These are phyloP conservation scores for Aspergillus ochraceoroseus DNA, from an alignment of 2,329 filamentous ascomycete species.

Conservation along the genomic window DNA sequence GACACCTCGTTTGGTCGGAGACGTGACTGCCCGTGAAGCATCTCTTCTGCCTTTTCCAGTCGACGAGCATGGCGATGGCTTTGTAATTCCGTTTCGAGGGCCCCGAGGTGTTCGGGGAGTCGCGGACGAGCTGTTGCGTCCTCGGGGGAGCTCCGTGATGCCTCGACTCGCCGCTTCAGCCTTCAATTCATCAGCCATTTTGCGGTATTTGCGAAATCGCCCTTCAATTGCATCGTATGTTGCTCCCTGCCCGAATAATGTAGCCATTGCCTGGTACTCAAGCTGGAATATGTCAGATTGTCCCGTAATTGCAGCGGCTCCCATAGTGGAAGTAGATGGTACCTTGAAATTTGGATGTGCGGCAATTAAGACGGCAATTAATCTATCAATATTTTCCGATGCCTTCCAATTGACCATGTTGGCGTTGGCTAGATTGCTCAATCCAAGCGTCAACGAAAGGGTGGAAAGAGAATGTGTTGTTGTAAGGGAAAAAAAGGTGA, in stretches of 20 bases:
- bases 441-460: neutral
- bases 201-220: constrained; percentile 45
- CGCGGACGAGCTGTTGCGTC: constrained; percentile 5
- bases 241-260: constrained; percentile 44
- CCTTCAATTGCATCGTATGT: constrained; percentile 49
- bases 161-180: constrained; percentile 22
- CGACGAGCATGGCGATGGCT: constrained; percentile 10
- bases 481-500: neutral
- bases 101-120: constrained; percentile 19
- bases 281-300: constrained; percentile 32
- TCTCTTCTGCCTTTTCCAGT: constrained; percentile 5
- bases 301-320: neutral
- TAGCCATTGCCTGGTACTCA: constrained; percentile 43
- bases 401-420: constrained; percentile 34
- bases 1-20: neutral
- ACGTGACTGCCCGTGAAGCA: neutral
- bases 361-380: constrained; percentile 28
- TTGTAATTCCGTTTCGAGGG: constrained; percentile 17
- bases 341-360: constrained; percentile 29
- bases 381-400: constrained; percentile 23
- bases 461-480: neutral
- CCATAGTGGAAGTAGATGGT: neutral
- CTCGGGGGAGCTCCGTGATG: constrained; percentile 13
- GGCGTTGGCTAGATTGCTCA: neutral
- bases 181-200: constrained; percentile 35